These are phyloP conservation scores for Scenedesmus sp. DNA, from an alignment of 163 green algal species.

Conservation along the genomic window DNA sequence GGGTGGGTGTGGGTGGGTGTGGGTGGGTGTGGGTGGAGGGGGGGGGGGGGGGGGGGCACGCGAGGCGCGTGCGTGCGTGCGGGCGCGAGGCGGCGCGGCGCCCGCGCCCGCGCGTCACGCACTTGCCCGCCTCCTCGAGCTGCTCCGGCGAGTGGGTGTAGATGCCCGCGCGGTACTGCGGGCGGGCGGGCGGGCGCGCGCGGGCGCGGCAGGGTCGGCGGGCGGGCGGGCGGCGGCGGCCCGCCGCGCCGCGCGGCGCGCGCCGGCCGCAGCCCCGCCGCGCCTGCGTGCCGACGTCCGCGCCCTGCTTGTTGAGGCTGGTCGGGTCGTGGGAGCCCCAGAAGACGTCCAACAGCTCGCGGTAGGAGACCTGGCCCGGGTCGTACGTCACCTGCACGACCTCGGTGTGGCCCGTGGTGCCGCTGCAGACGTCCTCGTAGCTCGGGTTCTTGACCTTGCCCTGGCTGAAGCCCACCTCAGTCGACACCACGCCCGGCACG, in stretches of 20 bases:
- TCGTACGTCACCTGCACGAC: conserved; percentile 82
- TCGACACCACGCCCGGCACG: conserved; percentile 42
- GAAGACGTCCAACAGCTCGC: conserved; percentile 78
- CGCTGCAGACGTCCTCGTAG: conserved; percentile 76
- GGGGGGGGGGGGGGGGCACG: no score
- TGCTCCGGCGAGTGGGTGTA: conserved; percentile 74
- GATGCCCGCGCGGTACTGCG: conserved; percentile 78
- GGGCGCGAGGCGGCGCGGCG: no score
- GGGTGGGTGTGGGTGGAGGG: no score
- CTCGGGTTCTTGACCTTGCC: conserved; percentile 65
- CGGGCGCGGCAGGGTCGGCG: no score
- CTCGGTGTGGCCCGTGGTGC: conserved; percentile 84
- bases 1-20: no score
- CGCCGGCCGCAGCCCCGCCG: no score
- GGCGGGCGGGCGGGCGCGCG: no score
- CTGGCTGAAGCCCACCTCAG: conserved; percentile 76
- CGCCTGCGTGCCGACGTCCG: conserved; percentile 75
- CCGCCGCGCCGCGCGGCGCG: no score
- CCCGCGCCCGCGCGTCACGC: no score
- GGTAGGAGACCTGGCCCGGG: conserved; percentile 61
- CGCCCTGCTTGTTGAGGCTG: conserved; percentile 74
- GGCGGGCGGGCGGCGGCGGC: no score
- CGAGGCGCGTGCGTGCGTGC: no score
- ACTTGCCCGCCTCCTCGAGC: conserved; percentile 50
- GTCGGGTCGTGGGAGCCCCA: conserved; percentile 81